These are phyloP conservation scores for Torulaspora globosa DNA, from an alignment of 1,139 yeast genomes.

Conservation along the genomic window DNA sequence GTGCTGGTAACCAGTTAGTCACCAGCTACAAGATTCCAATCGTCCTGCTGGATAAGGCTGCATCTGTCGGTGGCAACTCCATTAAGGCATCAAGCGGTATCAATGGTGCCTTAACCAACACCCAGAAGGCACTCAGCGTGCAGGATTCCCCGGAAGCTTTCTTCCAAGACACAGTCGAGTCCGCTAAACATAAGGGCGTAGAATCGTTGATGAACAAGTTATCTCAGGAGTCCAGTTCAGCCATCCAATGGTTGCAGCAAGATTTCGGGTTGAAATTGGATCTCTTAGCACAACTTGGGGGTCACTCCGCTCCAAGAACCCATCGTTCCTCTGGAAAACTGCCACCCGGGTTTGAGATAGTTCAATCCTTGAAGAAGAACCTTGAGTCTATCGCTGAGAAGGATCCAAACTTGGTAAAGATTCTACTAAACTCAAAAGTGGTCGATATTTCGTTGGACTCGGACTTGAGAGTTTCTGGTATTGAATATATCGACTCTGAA, in stretches of 20 bases:
- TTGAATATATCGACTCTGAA: conserved; percentile 43
- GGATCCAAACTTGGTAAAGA: conserved; percentile 50
- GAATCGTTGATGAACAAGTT: conserved; percentile 41
- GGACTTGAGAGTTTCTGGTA: conserved; percentile 42
- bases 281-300: conserved; percentile 67
- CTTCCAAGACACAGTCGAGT: conserved; percentile 59
- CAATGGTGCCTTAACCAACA: conserved; percentile 65
- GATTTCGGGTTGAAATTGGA: conserved; percentile 57
- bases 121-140: conserved; percentile 51
- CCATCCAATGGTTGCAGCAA: conserved; percentile 69
- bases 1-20: conserved; percentile 68
- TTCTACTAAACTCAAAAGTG: conserved; percentile 54
- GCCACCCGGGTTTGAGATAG: conserved; percentile 77
- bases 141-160: conserved; percentile 56
- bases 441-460: conserved; percentile 46
- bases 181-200: conserved; percentile 62
- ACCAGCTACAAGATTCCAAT: conserved; percentile 50
- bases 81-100: conserved; percentile 82
- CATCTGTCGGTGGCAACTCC: conserved; percentile 70
- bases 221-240: conserved; percentile 48
- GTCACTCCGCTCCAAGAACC: conserved; percentile 70
- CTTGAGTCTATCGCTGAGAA: conserved; percentile 48
- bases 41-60: conserved; percentile 57
- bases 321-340: conserved; percentile 60
- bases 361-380: conserved; percentile 55